phyloP scores from a whole-genome alignment of 306 rosid species.

The Mucuna pruriens region DNA sequence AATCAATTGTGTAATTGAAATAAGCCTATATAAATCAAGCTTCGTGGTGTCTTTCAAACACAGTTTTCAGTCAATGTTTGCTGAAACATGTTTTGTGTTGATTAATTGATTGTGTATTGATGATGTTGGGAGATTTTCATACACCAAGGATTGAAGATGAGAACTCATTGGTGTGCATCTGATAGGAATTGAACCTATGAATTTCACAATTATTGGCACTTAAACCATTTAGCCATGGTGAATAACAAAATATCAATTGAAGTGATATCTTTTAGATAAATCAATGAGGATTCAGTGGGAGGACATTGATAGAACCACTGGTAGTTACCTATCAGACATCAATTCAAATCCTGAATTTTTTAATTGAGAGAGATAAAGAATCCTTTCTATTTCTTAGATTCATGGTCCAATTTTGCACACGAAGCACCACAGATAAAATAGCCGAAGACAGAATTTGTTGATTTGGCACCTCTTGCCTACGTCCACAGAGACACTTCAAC shows the following conservation, averaged over 20 bases:
- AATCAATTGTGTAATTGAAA: too few relatives aligned
- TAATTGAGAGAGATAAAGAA: neutral
- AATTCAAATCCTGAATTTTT: too few relatives aligned
- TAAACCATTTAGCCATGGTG: neutral
- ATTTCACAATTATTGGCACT: neutral
- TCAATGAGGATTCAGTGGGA: too few relatives aligned
- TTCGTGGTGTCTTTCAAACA: too few relatives aligned
- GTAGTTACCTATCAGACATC: too few relatives aligned
- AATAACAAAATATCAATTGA: neutral
- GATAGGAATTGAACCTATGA: neutral
- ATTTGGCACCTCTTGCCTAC: neutral
- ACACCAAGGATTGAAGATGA: neutral
- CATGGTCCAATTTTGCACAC: neutral
- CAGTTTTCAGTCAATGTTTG: too few relatives aligned
- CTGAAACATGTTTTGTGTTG: neutral
- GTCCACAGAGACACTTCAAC: neutral
- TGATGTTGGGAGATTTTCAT: neutral
- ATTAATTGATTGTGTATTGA: neutral
- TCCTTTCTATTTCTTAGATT: neutral
- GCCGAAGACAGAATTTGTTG: neutral
- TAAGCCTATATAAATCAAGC: too few relatives aligned
- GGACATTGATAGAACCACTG: too few relatives aligned
- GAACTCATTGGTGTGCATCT: neutral
- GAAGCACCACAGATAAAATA: neutral
- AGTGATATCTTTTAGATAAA: neutral